Evolutionary conservation across 2,329 filamentous ascomycete species (phyloP).

Genomic region (Zymoseptoria ardabiliae): DNA sequence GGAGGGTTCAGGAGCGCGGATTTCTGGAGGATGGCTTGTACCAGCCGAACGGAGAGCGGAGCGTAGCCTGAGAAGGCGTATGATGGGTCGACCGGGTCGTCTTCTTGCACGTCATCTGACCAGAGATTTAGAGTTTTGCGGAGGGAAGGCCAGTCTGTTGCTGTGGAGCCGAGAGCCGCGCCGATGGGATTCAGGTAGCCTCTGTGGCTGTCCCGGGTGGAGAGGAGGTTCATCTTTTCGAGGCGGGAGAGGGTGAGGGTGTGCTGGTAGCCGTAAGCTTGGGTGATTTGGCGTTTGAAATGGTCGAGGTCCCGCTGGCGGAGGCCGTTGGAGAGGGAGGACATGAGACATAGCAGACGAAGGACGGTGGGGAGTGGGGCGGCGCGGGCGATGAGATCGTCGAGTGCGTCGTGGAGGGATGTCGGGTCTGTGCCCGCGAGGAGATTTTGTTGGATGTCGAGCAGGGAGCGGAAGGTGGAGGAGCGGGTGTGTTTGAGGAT

Average conservation of each 20-base stretch:
- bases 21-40: slow-evolving; percentile 91
- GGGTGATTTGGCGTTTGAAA: slow-evolving; percentile 79
- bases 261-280: slow-evolving; percentile 93
- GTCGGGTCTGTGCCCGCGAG: slow-evolving; percentile 83
- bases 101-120: slow-evolving; percentile 92
- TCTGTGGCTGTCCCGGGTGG: slow-evolving; percentile 63
- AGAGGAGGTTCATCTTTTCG: slow-evolving; percentile 81
- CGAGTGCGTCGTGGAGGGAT: slow-evolving; percentile 81
- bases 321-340: slow-evolving; percentile 80
- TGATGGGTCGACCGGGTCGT: slow-evolving; percentile 88
- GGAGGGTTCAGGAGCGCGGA: slow-evolving; percentile 47
- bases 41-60: slow-evolving; percentile 79
- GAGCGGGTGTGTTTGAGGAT: slow-evolving; percentile 89
- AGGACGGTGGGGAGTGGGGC: slow-evolving; percentile 74
- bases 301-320: slow-evolving; percentile 81
- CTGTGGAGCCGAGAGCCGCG: slow-evolving; percentile 45
- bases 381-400: slow-evolving; percentile 87
- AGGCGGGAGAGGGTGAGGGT: slow-evolving; percentile 80
- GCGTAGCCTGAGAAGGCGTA: slow-evolving; percentile 98
- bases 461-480: slow-evolving; percentile 76
- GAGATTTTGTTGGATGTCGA: slow-evolving; percentile 94
- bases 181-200: slow-evolving; percentile 75
- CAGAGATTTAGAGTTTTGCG: slow-evolving; percentile 82
- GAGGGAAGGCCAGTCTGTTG: slow-evolving; percentile 75
- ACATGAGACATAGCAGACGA: slow-evolving; percentile 82